Base-by-base conservation (phyloP, 768 basidiomycete species). In the Guyanaporus albipodus region DNA sequence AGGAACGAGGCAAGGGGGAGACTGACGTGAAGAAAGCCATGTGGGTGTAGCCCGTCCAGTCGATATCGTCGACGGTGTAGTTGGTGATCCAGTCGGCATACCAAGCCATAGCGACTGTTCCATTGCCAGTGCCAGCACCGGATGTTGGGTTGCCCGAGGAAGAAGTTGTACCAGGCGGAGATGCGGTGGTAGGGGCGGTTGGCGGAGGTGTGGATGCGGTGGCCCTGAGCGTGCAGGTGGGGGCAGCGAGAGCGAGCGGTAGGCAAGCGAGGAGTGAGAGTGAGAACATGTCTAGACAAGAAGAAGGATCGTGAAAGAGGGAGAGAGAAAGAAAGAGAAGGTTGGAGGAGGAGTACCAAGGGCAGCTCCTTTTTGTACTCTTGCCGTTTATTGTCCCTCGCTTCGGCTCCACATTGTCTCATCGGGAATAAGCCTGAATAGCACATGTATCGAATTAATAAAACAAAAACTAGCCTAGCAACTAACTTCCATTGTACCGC, bases 41-140 rank as follows among this genome's bases (percentile, higher is more conserved):
- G 44, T 79, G 73, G 3, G 78, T 87, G 66, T 87, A 89, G 65
- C 76, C 77, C 4, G 61, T 59, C 87, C 87, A 90, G 48, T 70
- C 72, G 54, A 90, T 72, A 33, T 76, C 69, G 21, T 71, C 66
- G 22, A 83, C 69, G 1, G 76, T 68, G 1, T 66, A 68, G 26
- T 64, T 53, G 21, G 76, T 63, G 58, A 84, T 80, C 80, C 80
- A 90, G 36, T 81, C 79, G 23, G 85, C 79, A 55, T 73, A 87
- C 85, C 86, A 89, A 14, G 80, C 72, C 38, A 77, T 69, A n/a
- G 81, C 71, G 14, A 83, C 70, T 39, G 37, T 51, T 6, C 63
- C 59, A 49, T 22, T 56, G 54, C n/a, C n/a, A n/a, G 60, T 54
- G 55, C 58, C 60, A 15, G 55, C 54, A 44, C 56, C 50, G 1